These are phyloP conservation scores for Tilletia walkeri DNA, from an alignment of 1,284 basidiomycete genomes.

Conservation along the genomic window DNA sequence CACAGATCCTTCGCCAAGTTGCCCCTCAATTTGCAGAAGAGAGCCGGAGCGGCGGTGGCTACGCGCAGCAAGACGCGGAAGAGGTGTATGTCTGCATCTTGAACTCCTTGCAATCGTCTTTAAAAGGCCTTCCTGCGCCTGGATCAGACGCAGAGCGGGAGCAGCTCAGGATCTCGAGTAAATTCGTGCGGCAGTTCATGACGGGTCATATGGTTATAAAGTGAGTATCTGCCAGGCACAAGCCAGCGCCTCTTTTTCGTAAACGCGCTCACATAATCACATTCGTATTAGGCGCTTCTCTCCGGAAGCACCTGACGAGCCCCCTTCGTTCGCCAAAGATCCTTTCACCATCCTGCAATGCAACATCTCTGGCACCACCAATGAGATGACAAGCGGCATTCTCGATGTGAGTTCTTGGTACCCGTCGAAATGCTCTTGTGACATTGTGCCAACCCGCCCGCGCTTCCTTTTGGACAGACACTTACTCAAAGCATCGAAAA, in stretches of 20 bases:
- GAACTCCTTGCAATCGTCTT: slow-evolving; percentile 68
- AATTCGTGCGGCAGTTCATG: slow-evolving; percentile 81
- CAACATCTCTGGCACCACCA: slow-evolving; percentile 81
- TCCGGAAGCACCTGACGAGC: slow-evolving; percentile 75
- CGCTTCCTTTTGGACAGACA: slow-evolving; percentile 54
- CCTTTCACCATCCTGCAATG: slow-evolving; percentile 85
- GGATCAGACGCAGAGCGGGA: slow-evolving; percentile 20
- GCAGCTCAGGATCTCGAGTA: slow-evolving; percentile 16
- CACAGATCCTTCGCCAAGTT: slow-evolving; percentile 67
- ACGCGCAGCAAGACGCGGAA: slow-evolving; percentile 93
- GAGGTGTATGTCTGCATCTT: slow-evolving; percentile 87
- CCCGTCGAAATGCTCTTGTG: too few species aligned
- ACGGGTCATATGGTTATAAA: slow-evolving; percentile 76
- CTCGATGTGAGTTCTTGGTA: slow-evolving; percentile 65
- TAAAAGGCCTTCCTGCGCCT: slow-evolving; percentile 54
- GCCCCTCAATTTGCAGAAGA: slow-evolving; percentile 90
- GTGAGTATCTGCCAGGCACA: slow-evolving; percentile 61
- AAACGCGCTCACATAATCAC: too few species aligned
- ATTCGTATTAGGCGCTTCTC: slow-evolving; percentile 22
- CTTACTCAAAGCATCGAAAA: slow-evolving; percentile 85
- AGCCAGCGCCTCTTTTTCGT: too few species aligned
- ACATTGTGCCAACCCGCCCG: background rate
- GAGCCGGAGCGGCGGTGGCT: slow-evolving; percentile 62
- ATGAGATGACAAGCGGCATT: slow-evolving; percentile 86
- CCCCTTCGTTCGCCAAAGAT: slow-evolving; percentile 67